Evolutionary conservation across 2,329 filamentous ascomycete genomes (phyloP), one percentile per base, ranked within the genome.

Genomic region (Ceratocystis harringtonii): DNA sequence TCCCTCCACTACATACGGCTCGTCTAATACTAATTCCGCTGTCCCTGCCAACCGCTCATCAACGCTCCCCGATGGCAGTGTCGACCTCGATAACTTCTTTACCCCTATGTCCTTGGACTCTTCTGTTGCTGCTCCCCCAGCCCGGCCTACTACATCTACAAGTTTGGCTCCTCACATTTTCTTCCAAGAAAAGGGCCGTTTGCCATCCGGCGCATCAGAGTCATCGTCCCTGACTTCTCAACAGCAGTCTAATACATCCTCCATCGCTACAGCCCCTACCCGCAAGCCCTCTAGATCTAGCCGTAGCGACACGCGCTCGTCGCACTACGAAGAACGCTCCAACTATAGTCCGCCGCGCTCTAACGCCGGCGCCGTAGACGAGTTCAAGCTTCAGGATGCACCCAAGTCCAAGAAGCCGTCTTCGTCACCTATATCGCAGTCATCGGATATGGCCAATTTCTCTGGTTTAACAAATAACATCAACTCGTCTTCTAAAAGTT

Each of bases 131-230:
- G 19, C 77, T 80, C 41, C 60, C 79, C 75, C 5, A 68, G 76
- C 43, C 80, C 78, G 72, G 72, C 75, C 17, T 69, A 74, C 2
- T 78, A 82, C 63, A 81, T 80, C 1, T 77, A 78, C 65, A 73
- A 91, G 89, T 17, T 17, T 57, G 22, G 52, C 52, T 1, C 90
- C 91, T n/a, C 91, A 96, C 71, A 95, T 95, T 70, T 88, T 90
- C 25, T 95, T 91, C 73, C 90, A 95, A 73, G 90, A 95, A 71
- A 94, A 92, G 74, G 84, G 84, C 1, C 83, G 88, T 57, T 80
- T 84, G 68, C 75, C 80, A 3, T 67, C 66, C 5, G 41, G 25
- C 1, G 43, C 63, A 17, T 67, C 63, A 19, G 66, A 67, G 36
- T 58, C 65, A n/a, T 64, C 62, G 10, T 45, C 64, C 15, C 44